Evolutionary conservation across 108 stramenopile genomes (phyloP).

Genomic region (Epithemia pelagica): DNA sequence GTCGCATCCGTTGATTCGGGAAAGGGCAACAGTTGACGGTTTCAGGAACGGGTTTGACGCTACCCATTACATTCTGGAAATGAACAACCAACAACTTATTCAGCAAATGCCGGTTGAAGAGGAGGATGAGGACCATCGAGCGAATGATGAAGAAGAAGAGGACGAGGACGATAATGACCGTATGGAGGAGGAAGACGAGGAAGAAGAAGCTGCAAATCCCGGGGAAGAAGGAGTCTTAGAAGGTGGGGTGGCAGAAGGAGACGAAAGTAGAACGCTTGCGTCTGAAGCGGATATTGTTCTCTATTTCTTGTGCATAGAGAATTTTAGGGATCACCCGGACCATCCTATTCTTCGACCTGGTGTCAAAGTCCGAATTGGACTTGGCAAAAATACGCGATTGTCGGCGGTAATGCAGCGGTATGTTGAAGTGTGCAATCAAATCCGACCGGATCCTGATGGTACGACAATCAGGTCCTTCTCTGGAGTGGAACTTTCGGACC

Average conservation of each 20-base stretch:
- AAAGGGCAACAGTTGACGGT: too few species aligned
- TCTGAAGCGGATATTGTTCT: slow-evolving; percentile 32
- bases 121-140: not conserved
- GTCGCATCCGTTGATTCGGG: too few species aligned
- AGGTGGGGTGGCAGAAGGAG: slow-evolving; percentile 15
- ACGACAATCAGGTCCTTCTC: not conserved
- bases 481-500: slow-evolving; percentile 18
- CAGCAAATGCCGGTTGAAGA: not conserved
- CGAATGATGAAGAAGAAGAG: slow-evolving; percentile 17
- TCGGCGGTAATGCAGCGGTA: slow-evolving; percentile 53
- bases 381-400: slow-evolving; percentile 65
- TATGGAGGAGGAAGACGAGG: slow-evolving; percentile 14
- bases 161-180: slow-evolving; percentile 23
- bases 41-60: too few species aligned
- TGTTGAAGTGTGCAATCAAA: slow-evolving; percentile 57
- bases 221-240: slow-evolving; percentile 19
- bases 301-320: slow-evolving; percentile 45
- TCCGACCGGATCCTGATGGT: not conserved
- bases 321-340: slow-evolving; percentile 26
- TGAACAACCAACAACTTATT: not conserved
- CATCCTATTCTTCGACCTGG: slow-evolving; percentile 61
- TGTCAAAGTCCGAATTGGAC: slow-evolving; percentile 55
- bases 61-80: too few species aligned
- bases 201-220: slow-evolving; percentile 20
- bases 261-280: slow-evolving; percentile 8